Base-by-base conservation (phyloP, 495 filamentous ascomycete genomes). In the Peziza echinospora region DNA sequence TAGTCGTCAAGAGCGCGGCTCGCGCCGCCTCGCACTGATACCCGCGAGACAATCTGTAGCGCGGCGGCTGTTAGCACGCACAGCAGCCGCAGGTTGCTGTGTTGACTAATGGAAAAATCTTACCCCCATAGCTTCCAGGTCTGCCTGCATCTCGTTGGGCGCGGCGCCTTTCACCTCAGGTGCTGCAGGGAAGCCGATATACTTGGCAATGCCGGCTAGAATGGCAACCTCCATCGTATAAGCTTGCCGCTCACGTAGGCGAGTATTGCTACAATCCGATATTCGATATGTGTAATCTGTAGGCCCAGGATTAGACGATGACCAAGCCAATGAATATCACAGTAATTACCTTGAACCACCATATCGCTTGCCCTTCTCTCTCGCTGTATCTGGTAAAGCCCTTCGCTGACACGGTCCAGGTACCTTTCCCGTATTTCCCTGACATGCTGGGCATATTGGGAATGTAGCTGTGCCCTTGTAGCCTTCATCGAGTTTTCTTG, bases 191-290 rank as follows among this genome's bases (percentile, higher is more conserved):
- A 94, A 96, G 21, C 89, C 89, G 44, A 91, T 73, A 62, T 93
- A 82, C 60, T 93, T 93, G 5, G 85, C 84, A 47, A 96, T 71
- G 17, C 89, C 87, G 6, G 84, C 77, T 47, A 97, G 70, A 11
- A 93, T 71, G 5, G 83, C 86, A 4, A 97, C 84, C 59, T 97
- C 89, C 53, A 77, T 78, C 60, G 93, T 94, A 61, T 93, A 93
- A 40, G 78, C 34, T 80, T 70, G 54, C 89, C 89, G 46, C 84
- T 76, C 47, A 67, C 68, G 47, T 84, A 73, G 58, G 80, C 83
- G 53, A 80, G 76, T 48, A 75, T 69, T 47, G 75, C 73, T 37
- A 73, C 73, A 26, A 71, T 71, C 17, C 77, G 78, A 60, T 84
- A 89, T 41, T 71, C 72, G 50, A 83, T 73, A 59, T 46, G 57